phyloP scores from a whole-genome alignment of 106 monocot genomes.

The Dendrobium catenatum region DNA sequence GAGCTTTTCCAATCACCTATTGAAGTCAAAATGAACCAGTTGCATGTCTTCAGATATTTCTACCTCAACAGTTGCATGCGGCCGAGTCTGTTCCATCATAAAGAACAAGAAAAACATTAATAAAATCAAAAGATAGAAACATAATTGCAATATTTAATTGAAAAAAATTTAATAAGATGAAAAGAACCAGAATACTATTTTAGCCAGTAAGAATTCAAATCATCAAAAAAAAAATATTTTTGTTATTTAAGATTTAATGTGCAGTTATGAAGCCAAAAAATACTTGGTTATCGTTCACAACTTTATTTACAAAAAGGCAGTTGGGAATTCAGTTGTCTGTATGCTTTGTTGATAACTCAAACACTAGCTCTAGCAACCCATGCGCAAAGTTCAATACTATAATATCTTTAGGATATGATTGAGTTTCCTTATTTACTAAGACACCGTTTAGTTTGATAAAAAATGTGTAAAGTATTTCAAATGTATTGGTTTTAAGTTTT shows the following conservation, averaged over 20 bases:
- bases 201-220: not conserved
- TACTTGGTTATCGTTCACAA: not conserved
- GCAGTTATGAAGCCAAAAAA: not conserved
- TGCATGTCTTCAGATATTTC: conserved; percentile 95
- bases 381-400: too few relatives aligned
- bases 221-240: not conserved
- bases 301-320: not conserved
- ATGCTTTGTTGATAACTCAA: too few relatives aligned
- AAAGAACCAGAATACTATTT: not conserved
- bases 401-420: too few relatives aligned
- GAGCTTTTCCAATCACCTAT: conserved; percentile 49
- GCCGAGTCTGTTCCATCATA: conserved; percentile 57
- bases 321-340: too few relatives aligned
- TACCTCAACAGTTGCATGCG: conserved; percentile 94
- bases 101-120: not conserved
- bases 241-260: not conserved
- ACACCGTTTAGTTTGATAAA: too few relatives aligned
- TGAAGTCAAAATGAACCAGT: conserved; percentile 91
- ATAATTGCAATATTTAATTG: not conserved
- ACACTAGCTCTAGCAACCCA: too few relatives aligned
- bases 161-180: not conserved
- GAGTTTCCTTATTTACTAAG: too few relatives aligned
- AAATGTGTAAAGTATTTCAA: too few relatives aligned
- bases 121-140: not conserved
- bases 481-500: too few relatives aligned